A percentile compares a stretch with the other conserved stretches of the same genome.
These are phyloP conservation scores for Pelargonium hybrid DNA, from an alignment of 441 rosid genomes.

Conservation along the genomic window DNA sequence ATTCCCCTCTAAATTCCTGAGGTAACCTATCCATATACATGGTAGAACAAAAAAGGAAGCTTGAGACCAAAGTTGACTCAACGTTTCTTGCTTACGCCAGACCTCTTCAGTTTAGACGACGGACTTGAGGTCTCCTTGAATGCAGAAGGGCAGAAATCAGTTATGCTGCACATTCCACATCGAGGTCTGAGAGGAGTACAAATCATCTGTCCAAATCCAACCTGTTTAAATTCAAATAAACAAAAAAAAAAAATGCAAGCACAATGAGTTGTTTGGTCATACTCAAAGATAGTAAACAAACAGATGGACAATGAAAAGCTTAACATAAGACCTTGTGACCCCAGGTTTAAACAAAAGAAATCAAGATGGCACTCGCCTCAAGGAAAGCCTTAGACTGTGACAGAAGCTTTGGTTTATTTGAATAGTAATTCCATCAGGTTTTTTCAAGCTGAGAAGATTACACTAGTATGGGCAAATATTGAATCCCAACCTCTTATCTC, in stretches of 20 bases:
- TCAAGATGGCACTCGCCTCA: not conserved
- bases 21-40: not conserved
- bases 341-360: too few relatives aligned
- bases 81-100: slow-evolving; percentile 26
- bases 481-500: not conserved
- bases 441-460: not conserved
- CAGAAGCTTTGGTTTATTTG: not conserved
- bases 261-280: not conserved
- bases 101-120: slow-evolving; percentile 37
- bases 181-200: slow-evolving; percentile 80
- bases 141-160: slow-evolving; percentile 71
- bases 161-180: slow-evolving; percentile 54
- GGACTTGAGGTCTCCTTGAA: slow-evolving; percentile 56
- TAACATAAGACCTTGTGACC: too few relatives aligned
- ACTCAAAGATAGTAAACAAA: too few relatives aligned
- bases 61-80: slow-evolving; percentile 14
- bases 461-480: not conserved
- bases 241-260: not conserved
- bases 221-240: slow-evolving; percentile 35
- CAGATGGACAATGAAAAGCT: too few relatives aligned
- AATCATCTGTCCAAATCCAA: slow-evolving; percentile 86
- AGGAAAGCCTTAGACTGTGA: not conserved
- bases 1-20: not conserved
- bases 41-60: not conserved
- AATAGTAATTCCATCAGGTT: not conserved